These are phyloP conservation scores for Thelonectria olida DNA, from an alignment of 2,329 filamentous ascomycete species.

Conservation along the genomic window DNA sequence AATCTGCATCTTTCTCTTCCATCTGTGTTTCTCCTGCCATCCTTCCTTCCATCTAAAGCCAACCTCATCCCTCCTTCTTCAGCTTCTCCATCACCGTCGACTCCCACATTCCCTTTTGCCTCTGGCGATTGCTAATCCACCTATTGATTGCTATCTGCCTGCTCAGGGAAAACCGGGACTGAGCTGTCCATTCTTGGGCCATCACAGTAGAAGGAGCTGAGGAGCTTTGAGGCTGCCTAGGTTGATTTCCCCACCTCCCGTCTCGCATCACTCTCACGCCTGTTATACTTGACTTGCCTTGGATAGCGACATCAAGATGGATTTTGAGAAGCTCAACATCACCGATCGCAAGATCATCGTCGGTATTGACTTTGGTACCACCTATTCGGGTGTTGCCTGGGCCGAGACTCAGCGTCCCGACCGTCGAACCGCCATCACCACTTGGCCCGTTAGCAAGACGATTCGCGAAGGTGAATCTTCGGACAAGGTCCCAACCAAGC, in stretches of 20 bases:
- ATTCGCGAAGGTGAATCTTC: conserved; percentile 48
- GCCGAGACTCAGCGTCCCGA: conserved; percentile 52
- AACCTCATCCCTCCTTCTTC: neutral
- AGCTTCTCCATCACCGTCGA: neutral
- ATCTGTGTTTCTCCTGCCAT: too few relatives aligned
- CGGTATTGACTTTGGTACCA: conserved; percentile 64
- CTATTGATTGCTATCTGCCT: neutral
- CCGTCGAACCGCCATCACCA: conserved; percentile 47
- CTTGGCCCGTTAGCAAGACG: conserved; percentile 53
- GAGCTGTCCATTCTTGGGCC: neutral
- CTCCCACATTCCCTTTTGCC: neutral
- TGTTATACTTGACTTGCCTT: neutral
- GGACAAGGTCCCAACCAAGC: conserved; percentile 57
- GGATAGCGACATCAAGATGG: conserved; percentile 36
- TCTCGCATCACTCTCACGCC: neutral
- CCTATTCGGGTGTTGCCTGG: conserved; percentile 62
- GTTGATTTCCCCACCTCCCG: neutral
- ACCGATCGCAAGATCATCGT: conserved; percentile 55
- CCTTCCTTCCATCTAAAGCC: neutral
- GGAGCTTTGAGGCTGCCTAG: neutral
- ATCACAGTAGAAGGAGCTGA: neutral
- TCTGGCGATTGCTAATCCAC: neutral
- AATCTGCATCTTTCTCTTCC: neutral
- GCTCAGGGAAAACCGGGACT: neutral
- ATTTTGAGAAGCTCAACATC: conserved; percentile 47